Evolutionary conservation across 148 eudicot genomes (phyloP), one percentile per base, ranked within the genome.

Genomic region (Limonium bicolor): DNA sequence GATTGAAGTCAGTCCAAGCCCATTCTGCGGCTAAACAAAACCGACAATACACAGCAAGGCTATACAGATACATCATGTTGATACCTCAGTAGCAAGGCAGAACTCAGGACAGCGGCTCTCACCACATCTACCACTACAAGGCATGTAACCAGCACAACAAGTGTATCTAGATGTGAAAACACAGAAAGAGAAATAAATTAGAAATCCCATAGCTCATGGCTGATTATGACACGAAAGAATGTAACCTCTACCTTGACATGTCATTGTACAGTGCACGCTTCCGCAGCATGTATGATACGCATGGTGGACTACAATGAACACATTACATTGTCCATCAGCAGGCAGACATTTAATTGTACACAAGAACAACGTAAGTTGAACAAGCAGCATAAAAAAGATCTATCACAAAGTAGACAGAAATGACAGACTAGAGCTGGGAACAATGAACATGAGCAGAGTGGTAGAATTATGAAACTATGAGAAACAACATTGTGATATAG

Each of bases 51-150:
- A n/a, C n/a, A n/a, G n/a, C n/a, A n/a, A n/a, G n/a, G n/a, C n/a
- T n/a, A 32, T 32, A 32, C 14, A 32, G 14, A 32, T 5, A 6
- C 6, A 10, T 16, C 20, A 51, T 17, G 18, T 29, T 23, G 21
- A 25, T 60, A 90, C 87, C 97, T 71, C 92, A 24, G 95, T 77
- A 26, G 59, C 73, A 64, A 90, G 97, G 66, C 97, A 90, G 48
- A 78, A 53, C 58, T 90, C 93, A 49, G 97, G 97, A 56, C 97
- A 90, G 28, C 61, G 57, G 58, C 82, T 79, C 69, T 87, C 96
- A 25, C 95, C 95, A 71, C 97, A 90, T 11, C 93, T 70, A 40
- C 97, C 97, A 61, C 97, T 90, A 54, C 97, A 90, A 27, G 97
- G 97, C 97, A 80, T 68, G 51, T 90, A 90, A 38, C 95, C 94